Evolutionary conservation across 2,329 filamentous ascomycete genomes (phyloP), one percentile per base, ranked within the genome.

Genomic region (Davidsoniella neocaledoniae): DNA sequence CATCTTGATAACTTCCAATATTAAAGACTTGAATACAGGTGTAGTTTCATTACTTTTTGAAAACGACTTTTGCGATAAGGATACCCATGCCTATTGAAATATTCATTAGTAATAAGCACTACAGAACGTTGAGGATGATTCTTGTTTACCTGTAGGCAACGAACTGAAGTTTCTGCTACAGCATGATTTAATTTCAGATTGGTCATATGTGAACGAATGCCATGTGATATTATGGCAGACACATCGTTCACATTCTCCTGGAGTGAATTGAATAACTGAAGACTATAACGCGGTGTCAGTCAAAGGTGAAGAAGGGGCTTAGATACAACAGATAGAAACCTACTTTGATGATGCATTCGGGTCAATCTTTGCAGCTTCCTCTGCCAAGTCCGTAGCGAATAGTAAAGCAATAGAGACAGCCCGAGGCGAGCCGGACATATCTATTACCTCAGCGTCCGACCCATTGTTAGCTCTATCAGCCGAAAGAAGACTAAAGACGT

Each of bases 331-430:
- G 14, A 16, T 12, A 23, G 8, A 3, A 25, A 54, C 67, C 59
- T 63, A 75, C 72, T 73, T 73, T 60, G 76, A 76, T 46, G 68
- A 66, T 7, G 74, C 71, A 51, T 72, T 76, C 51, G 73, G 65
- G 56, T 86, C 82, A 7, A 81, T 71, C 61, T 82, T 86, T 54
- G 73, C 73, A 7, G 76, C 70, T 57, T 85, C 81, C 53, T 83
- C 79, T 1, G 79, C 78, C 21, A 86, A 62, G 21, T 55, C 54
- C 10, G 54, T 48, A 12, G 53, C 48, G 25, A 55, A 55, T 16
- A 53, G 23, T 7, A 54, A 21, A 2, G 50, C 46, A 14, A 54
- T 25, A 16, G 19, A 38, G 16, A 51, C 40, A 37, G 49, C 49
- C 16, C 43, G 43, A n/a, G 42, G 23, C n/a, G 46, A 44, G 12